Evolutionary conservation across 441 rosid genomes (phyloP), one percentile per base, ranked within the genome.

Genomic region (Pelargonium cotyledonis): DNA sequence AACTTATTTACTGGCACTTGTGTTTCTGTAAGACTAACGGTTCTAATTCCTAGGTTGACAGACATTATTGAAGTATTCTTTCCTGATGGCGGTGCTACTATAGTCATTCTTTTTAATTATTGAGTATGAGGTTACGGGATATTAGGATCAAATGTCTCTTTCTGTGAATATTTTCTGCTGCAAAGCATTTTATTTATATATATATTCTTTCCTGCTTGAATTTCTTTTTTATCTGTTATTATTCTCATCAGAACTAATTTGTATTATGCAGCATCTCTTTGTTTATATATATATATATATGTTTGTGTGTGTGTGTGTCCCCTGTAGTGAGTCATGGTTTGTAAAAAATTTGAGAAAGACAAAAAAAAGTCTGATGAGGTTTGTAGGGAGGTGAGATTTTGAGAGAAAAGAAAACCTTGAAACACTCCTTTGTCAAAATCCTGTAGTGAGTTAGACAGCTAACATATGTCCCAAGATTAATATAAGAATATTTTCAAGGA

Each of bases 1-100:
- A 78, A 67, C 38, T 72, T 78, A 12, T 12, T 43, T 31, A 8
- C 43, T 23, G 41, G 69, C 74, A 21, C 41, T 16, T 44, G 6
- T 31, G 10, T 65, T 19, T 29, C 4, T 46, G 58, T 49, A 31
- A 41, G 23, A 43, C 51, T 8, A 29, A 41, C 70, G 65, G 15
- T 63, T 62, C 35, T 44, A 31, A 16, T 61, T 68, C 62, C 6
- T 44, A 64, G 67, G 68, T 11, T 64, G 66, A 61, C 35, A 21
- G 55, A 43, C 65, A 62, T 26, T 3, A 11, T 62, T 2, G 29
- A 7, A 6, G 11, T 62, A 62, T 62, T 29, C 6, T 29, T 26
- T 26, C 18, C 29, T 29, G 65, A 29, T 26, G 31, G 31, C 31
- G 31, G 31, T 29, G 31, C 31, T 61, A 60, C 38, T 23, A 23